Percentiles rank a stretch among this genome's conserved stretches.
phyloP scores from a whole-genome alignment of 257 asterid genomes.

The Lavandula angustifolia region DNA sequence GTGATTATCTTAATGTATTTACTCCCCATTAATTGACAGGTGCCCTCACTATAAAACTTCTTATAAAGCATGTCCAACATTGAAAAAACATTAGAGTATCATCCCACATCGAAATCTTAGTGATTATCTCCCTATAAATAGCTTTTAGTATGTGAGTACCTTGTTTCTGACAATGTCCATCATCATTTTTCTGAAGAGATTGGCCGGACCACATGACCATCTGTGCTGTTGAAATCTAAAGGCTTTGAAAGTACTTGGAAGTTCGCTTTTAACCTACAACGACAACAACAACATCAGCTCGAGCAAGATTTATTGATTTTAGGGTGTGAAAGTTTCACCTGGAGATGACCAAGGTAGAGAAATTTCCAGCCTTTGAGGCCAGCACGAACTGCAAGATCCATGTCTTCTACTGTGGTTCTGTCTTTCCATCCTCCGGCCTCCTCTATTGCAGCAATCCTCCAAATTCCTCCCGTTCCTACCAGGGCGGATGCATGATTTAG shows the following conservation, averaged over 20 bases:
- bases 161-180: slow-evolving; percentile 78
- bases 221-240: slow-evolving; percentile 33
- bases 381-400: slow-evolving; percentile 81
- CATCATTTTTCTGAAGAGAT: slow-evolving; percentile 86
- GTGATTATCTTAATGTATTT: too few relatives aligned
- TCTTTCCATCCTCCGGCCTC: slow-evolving; percentile 99
- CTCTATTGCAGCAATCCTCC: slow-evolving; percentile 87
- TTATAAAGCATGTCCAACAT: too few relatives aligned
- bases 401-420: slow-evolving; percentile 45
- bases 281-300: too few relatives aligned
- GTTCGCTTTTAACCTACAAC: slow-evolving; percentile 78
- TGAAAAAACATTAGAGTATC: too few relatives aligned
- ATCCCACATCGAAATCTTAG: too few relatives aligned
- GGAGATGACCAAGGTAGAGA: slow-evolving; percentile 82
- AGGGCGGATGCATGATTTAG: too few relatives aligned
- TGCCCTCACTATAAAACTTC: too few relatives aligned
- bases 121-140: too few relatives aligned
- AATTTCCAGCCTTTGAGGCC: slow-evolving; percentile 97
- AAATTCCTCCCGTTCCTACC: slow-evolving; percentile 86
- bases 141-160: slow-evolving; percentile 35
- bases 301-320: too few relatives aligned
- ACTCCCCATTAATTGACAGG: too few relatives aligned
- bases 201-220: slow-evolving; percentile 98
- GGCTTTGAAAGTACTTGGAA: slow-evolving; percentile 97
- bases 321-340: slow-evolving; percentile 39